Percentiles rank a stretch among this genome's conserved stretches.
These are phyloP conservation scores for Gastrolobium bilobum DNA, from an alignment of 306 rosid genomes.

Conservation along the genomic window DNA sequence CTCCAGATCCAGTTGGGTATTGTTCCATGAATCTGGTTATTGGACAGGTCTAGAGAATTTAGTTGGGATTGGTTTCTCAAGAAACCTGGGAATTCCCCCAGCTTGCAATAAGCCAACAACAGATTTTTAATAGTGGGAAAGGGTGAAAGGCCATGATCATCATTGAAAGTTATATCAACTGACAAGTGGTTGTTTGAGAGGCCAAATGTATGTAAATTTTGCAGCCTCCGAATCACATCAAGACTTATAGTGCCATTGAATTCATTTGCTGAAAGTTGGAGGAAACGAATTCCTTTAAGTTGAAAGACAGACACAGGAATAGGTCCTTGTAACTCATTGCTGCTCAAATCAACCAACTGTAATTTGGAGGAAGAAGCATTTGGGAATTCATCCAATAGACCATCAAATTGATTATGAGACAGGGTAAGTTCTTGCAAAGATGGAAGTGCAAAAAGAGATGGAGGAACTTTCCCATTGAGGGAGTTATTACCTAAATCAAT, in stretches of 20 bases:
- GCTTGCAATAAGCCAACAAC: conserved; percentile 52
- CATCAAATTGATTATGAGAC: conserved; percentile 41
- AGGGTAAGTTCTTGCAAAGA: conserved; percentile 33
- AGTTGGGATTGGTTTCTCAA: conserved; percentile 50
- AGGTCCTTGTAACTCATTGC: conserved; percentile 58
- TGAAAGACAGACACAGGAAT: conserved; percentile 53
- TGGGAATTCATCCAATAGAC: conserved; percentile 35
- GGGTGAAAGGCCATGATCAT: not conserved
- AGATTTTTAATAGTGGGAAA: conserved; percentile 38
- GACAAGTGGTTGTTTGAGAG: conserved; percentile 58
- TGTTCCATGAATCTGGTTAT: conserved; percentile 55
- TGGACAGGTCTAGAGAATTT: conserved; percentile 46
- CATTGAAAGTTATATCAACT: not conserved
- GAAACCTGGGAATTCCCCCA: conserved; percentile 51
- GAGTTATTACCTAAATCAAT: conserved; percentile 14
- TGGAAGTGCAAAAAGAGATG: conserved; percentile 36
- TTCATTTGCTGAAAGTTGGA: conserved; percentile 64
- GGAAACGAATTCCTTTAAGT: conserved; percentile 42
- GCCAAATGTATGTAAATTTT: conserved; percentile 51
- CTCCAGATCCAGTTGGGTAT: conserved; percentile 75
- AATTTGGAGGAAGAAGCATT: conserved; percentile 9
- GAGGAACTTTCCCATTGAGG: conserved; percentile 37
- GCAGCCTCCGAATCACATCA: not conserved
- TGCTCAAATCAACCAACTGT: conserved; percentile 51
- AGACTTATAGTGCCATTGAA: conserved; percentile 51